Evolutionary conservation across 192 early-diverging fungal genomes (phyloP), one percentile per base, ranked within the genome.

Genomic region (Chytriomyces hyalinus): DNA sequence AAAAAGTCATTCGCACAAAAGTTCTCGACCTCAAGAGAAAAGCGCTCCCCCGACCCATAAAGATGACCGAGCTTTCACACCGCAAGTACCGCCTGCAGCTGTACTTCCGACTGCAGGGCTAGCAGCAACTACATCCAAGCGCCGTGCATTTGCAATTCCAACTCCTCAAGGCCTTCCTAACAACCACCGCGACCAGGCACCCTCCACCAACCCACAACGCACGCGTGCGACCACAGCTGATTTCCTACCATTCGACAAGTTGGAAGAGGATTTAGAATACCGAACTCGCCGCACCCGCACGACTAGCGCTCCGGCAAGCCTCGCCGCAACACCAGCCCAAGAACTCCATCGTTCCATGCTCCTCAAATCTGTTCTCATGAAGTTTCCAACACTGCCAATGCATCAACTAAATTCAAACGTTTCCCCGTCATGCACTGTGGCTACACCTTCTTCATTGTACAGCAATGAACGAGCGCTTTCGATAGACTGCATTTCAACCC

Each of bases 321-420:
- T 48, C 13, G 13, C 67, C 11, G 49, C 49, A 48, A 68, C 26
- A 17, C n/a, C 49, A 24, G 13, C 28, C 4, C 67, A 20, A 20
- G 28, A 67, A 15, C 28, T 20, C 0, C 68, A 50, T 48, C 49
- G 50, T 24, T 50, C 49, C 49, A 70, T 49, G 48, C 68, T 70
- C 50, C 26, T 70, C 8, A 43, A 49, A 57, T 57, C 48, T 4
- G 50, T 28, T 9, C 50, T 53, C 20, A 24, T 15, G 7, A 17
- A 53, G 51, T 49, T 50, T 22, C 65, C 65, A 46, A 10, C 43
- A 1, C 44, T 47, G 8, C 1, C 36, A 13, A 15, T 46, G 11
- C 24, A 22, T 26, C 63, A 65, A 15, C 17, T 65, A 15, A 13
- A 43, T 20, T 26, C 63, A 17, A 17, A 20, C 17, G 3, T 3